phyloP scores from a whole-genome alignment of 2,329 filamentous ascomycete species.

The Aspergillus calidoustus region DNA sequence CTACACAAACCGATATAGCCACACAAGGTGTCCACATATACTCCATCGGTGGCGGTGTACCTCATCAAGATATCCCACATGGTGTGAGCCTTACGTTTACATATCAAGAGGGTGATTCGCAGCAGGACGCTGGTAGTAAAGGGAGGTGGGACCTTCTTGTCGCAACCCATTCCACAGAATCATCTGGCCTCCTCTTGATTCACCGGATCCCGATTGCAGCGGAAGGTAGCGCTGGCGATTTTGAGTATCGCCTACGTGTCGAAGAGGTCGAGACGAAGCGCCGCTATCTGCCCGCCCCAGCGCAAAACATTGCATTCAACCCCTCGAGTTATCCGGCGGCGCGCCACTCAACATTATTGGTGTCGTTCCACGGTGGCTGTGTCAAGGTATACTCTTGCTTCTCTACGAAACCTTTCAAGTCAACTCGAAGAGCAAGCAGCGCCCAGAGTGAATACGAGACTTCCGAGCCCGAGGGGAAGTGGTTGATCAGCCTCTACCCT shows the following conservation, averaged over 20 bases:
- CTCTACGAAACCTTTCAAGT: slow-evolving; percentile 36
- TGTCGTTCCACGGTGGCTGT: slow-evolving; percentile 59
- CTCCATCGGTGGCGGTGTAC: slow-evolving; percentile 51
- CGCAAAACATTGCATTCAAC: slow-evolving; percentile 59
- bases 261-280: slow-evolving; percentile 51
- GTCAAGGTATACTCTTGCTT: slow-evolving; percentile 64
- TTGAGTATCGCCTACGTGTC: slow-evolving; percentile 34
- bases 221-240: slow-evolving; percentile 24
- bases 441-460: slow-evolving; percentile 38
- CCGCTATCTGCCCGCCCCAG: slow-evolving; percentile 54
- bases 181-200: slow-evolving; percentile 49
- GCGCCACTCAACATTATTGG: slow-evolving; percentile 59
- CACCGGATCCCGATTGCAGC: slow-evolving; percentile 47
- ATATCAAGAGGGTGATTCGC: slow-evolving; percentile 37
- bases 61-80: slow-evolving; percentile 56
- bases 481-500: slow-evolving; percentile 50
- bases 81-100: slow-evolving; percentile 61
- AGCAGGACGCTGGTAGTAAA: slow-evolving; percentile 24
- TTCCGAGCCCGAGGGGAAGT: slow-evolving; percentile 44
- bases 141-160: slow-evolving; percentile 51
- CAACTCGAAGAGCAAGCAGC: slow-evolving; percentile 33
- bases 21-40: slow-evolving; percentile 52
- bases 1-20: slow-evolving; percentile 38
- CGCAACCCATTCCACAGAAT: slow-evolving; percentile 52
- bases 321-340: slow-evolving; percentile 56